phyloP scores from a whole-genome alignment of 805 yeast genomes.

The Hanseniaspora hatyaiensis region DNA sequence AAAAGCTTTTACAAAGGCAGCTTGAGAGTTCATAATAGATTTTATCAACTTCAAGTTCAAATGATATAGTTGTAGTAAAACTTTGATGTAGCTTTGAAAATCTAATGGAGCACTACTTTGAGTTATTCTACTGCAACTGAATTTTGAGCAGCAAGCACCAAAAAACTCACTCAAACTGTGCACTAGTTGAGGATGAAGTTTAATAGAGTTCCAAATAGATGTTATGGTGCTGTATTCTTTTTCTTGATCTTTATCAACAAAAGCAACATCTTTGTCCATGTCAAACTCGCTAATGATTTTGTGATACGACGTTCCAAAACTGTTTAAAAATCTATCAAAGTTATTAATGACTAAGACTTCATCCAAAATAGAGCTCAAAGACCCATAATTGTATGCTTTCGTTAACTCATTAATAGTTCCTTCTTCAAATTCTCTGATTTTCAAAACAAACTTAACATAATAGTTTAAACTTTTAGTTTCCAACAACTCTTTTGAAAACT shows the following conservation, averaged over 20 bases:
- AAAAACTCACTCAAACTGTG: constrained; percentile 11
- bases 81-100: constrained; percentile 64
- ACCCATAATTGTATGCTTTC: constrained; percentile 36
- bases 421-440: constrained; percentile 72
- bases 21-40: constrained; percentile 34
- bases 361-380: constrained; percentile 65
- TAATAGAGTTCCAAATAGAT: constrained; percentile 13
- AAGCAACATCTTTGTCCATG: constrained; percentile 38
- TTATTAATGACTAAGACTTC: constrained; percentile 32
- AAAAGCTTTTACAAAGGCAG: constrained; percentile 71
- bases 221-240: neutral
- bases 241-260: neutral
- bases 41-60: constrained; percentile 56
- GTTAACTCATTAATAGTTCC: constrained; percentile 58
- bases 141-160: constrained; percentile 11
- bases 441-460: constrained; percentile 77
- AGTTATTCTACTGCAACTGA: constrained; percentile 8
- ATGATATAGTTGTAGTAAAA: constrained; percentile 57
- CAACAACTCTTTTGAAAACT: constrained; percentile 58
- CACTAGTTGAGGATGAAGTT: constrained; percentile 10
- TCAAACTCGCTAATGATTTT: constrained; percentile 32
- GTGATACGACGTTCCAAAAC: constrained; percentile 16
- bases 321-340: constrained; percentile 15
- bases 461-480: constrained; percentile 73
- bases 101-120: neutral